These are phyloP conservation scores for Cladosporium sp. DNA, from an alignment of 2,329 filamentous ascomycete genomes.

Conservation along the genomic window DNA sequence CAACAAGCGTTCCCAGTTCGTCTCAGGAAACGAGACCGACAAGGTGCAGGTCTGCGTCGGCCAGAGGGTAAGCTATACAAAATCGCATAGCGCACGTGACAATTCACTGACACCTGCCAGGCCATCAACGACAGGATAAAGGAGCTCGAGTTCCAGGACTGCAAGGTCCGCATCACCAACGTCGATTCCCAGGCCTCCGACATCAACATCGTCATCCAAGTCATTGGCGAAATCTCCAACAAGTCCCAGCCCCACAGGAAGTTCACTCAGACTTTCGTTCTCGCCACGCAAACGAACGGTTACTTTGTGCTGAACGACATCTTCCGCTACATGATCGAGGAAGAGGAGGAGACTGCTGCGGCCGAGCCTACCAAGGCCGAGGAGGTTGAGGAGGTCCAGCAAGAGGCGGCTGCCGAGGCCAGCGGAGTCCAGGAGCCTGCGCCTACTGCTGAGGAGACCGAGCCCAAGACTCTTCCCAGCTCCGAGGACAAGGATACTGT, in stretches of 20 bases:
- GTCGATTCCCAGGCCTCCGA: slow-evolving; percentile 93
- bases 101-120: slow-evolving; percentile 47
- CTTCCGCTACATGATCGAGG: slow-evolving; percentile 87
- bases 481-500: slow-evolving; percentile 40
- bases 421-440: slow-evolving; percentile 45
- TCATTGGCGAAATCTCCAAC: slow-evolving; percentile 97
- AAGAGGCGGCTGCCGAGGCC: slow-evolving; percentile 31
- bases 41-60: slow-evolving; percentile 83
- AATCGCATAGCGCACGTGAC: not conserved
- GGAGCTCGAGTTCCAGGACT: slow-evolving; percentile 89
- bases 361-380: slow-evolving; percentile 38
- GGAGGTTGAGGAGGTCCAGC: slow-evolving; percentile 26
- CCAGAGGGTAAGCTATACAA: slow-evolving; percentile 66
- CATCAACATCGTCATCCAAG: slow-evolving; percentile 94
- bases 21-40: slow-evolving; percentile 88
- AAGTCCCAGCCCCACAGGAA: slow-evolving; percentile 88
- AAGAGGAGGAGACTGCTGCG: slow-evolving; percentile 65
- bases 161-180: slow-evolving; percentile 97
- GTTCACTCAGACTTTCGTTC: slow-evolving; percentile 96
- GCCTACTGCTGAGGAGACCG: slow-evolving; percentile 38
- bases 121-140: slow-evolving; percentile 94
- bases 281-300: slow-evolving; percentile 91
- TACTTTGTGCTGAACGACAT: slow-evolving; percentile 99
- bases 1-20: slow-evolving; percentile 91
- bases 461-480: slow-evolving; percentile 33